Conservation (phyloP, 495 filamentous ascomycete genomes). For the Aspergillus ostianus region DNA sequence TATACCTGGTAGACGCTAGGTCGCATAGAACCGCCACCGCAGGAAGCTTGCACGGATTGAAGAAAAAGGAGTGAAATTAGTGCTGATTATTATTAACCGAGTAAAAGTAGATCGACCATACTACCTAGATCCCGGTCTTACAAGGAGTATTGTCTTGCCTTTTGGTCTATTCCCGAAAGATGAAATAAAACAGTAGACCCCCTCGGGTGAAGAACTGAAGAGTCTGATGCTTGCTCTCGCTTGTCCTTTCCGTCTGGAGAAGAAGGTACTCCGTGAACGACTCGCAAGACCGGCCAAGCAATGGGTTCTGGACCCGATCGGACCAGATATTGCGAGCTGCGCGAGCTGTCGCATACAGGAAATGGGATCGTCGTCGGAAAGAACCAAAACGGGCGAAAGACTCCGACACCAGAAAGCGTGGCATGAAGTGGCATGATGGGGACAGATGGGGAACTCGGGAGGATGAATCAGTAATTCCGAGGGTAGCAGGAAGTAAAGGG, state of each 20-base stretch:
- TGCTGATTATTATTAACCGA: background rate
- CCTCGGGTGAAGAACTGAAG: background rate
- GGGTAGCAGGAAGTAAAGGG: background rate
- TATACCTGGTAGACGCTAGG: background rate
- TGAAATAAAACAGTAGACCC: no score
- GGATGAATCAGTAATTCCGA: background rate
- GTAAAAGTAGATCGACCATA: background rate
- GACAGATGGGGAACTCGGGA: background rate
- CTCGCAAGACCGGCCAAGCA: background rate
- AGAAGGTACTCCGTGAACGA: background rate
- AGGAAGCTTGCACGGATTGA: background rate
- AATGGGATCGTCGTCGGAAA: slow-evolving; percentile 7
- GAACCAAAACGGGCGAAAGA: slow-evolving; percentile 4
- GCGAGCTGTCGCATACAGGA: background rate
- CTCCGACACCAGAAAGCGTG: slow-evolving; percentile 1
- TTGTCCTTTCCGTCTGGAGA: no score
- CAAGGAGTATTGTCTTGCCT: background rate
- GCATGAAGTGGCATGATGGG: slow-evolving; percentile 2
- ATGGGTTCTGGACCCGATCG: background rate
- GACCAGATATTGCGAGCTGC: background rate
- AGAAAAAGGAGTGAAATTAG: background rate
- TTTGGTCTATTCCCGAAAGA: no score
- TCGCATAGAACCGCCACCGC: background rate
- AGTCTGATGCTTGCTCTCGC: background rate
- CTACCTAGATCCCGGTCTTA: background rate